A percentile compares a stretch with the other conserved stretches of the same genome.
phyloP scores from a whole-genome alignment of 2,329 filamentous ascomycete species.

The Colletotrichum chrysophilum region DNA sequence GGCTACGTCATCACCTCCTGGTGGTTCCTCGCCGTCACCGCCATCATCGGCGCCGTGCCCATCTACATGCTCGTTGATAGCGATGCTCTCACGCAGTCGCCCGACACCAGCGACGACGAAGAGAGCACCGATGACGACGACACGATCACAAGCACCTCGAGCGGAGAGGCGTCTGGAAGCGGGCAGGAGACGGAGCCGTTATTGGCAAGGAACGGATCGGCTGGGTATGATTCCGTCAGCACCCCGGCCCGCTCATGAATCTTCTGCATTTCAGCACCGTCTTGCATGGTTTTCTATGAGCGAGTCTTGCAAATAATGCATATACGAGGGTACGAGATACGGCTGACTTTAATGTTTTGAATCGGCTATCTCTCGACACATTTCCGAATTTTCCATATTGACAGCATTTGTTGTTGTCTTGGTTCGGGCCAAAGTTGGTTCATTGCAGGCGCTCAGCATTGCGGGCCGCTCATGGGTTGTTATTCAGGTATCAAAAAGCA shows the following conservation, averaged over 20 bases:
- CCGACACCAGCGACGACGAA: conserved; percentile 37
- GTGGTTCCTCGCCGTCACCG: conserved; percentile 75
- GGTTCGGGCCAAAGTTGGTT: neutral
- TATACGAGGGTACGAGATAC: neutral
- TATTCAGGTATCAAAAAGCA: neutral
- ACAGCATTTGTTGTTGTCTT: neutral
- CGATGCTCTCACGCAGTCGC: conserved; percentile 62
- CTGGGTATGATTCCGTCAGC: conserved; percentile 5
- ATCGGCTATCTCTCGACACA: neutral
- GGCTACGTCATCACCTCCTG: conserved; percentile 83
- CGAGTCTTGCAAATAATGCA: neutral
- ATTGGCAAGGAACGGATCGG: neutral
- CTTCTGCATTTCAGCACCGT: neutral
- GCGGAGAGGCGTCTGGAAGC: neutral
- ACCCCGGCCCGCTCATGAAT: neutral
- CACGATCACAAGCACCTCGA: conserved; percentile 22
- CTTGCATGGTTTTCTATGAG: neutral
- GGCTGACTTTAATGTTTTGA: neutral
- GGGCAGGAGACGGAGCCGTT: conserved; percentile 5
- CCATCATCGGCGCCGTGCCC: conserved; percentile 70
- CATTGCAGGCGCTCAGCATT: conserved; percentile 3
- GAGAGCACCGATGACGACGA: conserved; percentile 27
- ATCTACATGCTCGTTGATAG: conserved; percentile 78
- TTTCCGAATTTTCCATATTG: neutral
- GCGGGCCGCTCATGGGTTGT: neutral